phyloP scores from a whole-genome alignment of 179 eudicot species.

The Spinacia oleracea region DNA sequence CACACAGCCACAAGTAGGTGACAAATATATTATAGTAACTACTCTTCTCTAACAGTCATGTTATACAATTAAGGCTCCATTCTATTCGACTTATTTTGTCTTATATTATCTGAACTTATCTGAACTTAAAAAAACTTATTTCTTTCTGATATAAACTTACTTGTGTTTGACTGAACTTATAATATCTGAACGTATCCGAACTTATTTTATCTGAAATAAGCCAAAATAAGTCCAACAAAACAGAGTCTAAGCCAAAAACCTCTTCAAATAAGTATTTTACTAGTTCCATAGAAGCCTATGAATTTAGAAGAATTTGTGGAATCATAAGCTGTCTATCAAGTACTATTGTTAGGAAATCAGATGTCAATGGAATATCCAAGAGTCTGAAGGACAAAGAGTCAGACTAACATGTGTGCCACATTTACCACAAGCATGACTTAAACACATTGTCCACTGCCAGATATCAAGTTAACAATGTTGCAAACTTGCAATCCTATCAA shows the following conservation, averaged over 20 bases:
- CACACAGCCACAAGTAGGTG: constrained; percentile 4
- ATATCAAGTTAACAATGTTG: background rate
- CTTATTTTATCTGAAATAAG: too few species aligned
- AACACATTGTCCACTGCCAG: background rate
- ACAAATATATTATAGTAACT: background rate
- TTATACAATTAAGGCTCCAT: background rate
- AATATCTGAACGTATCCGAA: too few species aligned
- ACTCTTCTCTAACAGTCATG: background rate
- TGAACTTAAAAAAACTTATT: too few species aligned
- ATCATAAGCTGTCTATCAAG: background rate
- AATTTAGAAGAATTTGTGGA: background rate
- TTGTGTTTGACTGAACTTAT: too few species aligned
- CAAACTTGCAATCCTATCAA: constrained; percentile 2
- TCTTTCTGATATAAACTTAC: too few species aligned
- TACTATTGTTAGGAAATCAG: background rate
- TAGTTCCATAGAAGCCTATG: background rate
- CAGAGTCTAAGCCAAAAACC: background rate
- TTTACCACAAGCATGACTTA: constrained; percentile 3
- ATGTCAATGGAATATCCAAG: background rate
- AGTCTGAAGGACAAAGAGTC: background rate
- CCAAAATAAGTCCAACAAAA: too few species aligned
- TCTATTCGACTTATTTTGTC: too few species aligned
- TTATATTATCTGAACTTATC: too few species aligned
- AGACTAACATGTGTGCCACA: background rate
- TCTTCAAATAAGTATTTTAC: background rate